A percentile compares a stretch with the other conserved stretches of the same genome.
These are phyloP conservation scores for Hyaloperonospora brassicae DNA, from an alignment of 352 stramenopile genomes.

Conservation along the genomic window DNA sequence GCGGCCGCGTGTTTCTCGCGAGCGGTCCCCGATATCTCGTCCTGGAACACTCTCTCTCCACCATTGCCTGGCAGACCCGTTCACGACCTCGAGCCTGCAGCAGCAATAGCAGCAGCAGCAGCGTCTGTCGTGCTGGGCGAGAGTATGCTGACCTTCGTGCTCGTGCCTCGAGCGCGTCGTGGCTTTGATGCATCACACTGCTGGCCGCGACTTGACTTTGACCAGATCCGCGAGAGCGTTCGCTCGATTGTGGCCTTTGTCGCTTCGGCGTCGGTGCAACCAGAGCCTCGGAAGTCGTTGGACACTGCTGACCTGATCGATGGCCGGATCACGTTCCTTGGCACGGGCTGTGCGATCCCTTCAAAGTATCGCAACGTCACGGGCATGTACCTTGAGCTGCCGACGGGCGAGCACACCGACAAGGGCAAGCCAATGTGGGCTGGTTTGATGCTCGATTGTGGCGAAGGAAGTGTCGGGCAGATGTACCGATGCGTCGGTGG, in stretches of 20 bases:
- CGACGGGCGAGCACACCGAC: background rate
- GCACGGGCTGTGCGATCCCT: constrained; percentile 94
- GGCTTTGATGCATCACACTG: constrained; percentile 53
- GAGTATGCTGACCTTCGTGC: constrained; percentile 65
- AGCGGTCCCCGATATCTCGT: constrained; percentile 11
- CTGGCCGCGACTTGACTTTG: constrained; percentile 41
- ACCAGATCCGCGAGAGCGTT: constrained; percentile 36
- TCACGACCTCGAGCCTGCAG: constrained; percentile 1
- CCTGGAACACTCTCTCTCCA: constrained; percentile 10
- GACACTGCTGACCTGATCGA: constrained; percentile 22
- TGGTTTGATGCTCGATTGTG: constrained; percentile 91
- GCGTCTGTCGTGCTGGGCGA: constrained; percentile 34
- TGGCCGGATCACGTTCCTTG: constrained; percentile 90
- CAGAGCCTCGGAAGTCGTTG: background rate
- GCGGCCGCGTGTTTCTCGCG: constrained; percentile 28
- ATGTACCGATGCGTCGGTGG: constrained; percentile 61
- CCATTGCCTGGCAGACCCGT: background rate
- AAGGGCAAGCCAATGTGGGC: constrained; percentile 9
- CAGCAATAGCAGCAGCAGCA: constrained; percentile 10
- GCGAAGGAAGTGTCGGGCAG: constrained; percentile 94
- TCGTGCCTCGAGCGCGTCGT: constrained; percentile 47
- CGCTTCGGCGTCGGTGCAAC: background rate
- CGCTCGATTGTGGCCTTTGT: constrained; percentile 5
- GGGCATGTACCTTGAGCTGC: constrained; percentile 87
- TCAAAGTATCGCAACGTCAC: constrained; percentile 98